phyloP scores from a whole-genome alignment of 305 asterid species.

The Rubia balearica region DNA sequence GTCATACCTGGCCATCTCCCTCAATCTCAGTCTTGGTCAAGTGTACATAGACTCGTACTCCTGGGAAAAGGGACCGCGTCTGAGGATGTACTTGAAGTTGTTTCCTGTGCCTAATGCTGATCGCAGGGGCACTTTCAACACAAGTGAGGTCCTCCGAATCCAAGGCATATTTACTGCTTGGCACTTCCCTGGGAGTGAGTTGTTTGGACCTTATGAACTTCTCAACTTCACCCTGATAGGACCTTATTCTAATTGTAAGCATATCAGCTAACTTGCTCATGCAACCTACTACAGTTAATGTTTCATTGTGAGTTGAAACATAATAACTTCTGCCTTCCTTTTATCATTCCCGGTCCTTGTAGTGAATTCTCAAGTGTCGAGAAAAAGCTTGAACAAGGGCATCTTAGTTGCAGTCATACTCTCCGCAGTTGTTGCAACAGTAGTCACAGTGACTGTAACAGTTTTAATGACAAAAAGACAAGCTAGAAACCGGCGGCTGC shows the following conservation, averaged over 20 bases:
- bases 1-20: conserved; percentile 31
- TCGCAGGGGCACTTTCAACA: conserved; percentile 28
- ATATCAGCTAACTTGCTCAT: not conserved
- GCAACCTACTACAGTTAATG: not conserved
- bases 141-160: conserved; percentile 34
- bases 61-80: conserved; percentile 49
- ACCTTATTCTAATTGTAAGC: conserved; percentile 39
- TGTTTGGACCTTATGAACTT: conserved; percentile 51
- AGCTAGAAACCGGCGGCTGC: conserved; percentile 21
- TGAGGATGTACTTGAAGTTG: conserved; percentile 44
- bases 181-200: conserved; percentile 29
- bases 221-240: conserved; percentile 49
- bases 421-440: conserved; percentile 24
- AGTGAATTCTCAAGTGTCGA: conserved; percentile 23
- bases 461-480: conserved; percentile 24
- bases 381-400: conserved; percentile 23
- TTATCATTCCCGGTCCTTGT: conserved; percentile 19
- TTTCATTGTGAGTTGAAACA: not conserved
- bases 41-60: conserved; percentile 28
- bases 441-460: conserved; percentile 23
- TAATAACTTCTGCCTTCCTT: not conserved
- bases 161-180: conserved; percentile 30
- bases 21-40: conserved; percentile 31
- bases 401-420: conserved; percentile 25
- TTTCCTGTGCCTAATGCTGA: conserved; percentile 28